Conservation (phyloP, 2,329 filamentous ascomycete species). For the Cladorrhinum sp. region DNA sequence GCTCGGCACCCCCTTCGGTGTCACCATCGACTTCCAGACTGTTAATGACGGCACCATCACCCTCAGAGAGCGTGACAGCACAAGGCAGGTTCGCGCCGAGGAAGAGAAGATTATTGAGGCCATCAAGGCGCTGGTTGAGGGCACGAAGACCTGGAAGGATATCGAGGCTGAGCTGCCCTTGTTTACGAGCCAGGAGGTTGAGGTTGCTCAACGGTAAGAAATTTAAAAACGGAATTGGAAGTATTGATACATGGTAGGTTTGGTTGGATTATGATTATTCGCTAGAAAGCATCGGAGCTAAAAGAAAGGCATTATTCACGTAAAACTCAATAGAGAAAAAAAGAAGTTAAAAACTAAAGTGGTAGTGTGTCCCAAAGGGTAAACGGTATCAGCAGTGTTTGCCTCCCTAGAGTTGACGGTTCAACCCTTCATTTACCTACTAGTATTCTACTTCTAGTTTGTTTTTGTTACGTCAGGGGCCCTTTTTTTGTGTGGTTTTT, state of each 20-base stretch:
- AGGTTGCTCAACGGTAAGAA: constrained; percentile 21
- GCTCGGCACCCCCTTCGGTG: constrained; percentile 87
- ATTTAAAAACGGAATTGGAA: background rate
- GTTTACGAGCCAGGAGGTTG: constrained; percentile 72
- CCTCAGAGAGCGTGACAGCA: constrained; percentile 85
- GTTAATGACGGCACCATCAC: constrained; percentile 84
- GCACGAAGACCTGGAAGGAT: constrained; percentile 61
- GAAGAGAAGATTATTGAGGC: constrained; percentile 77
- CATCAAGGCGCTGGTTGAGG: constrained; percentile 53
- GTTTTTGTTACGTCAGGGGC: background rate
- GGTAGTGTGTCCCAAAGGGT: background rate
- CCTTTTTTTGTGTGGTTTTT: background rate
- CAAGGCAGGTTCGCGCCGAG: constrained; percentile 81
- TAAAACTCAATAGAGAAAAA: background rate
- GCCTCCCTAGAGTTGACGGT: background rate
- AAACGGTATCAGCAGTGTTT: too few species aligned
- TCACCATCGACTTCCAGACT: constrained; percentile 95
- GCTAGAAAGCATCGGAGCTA: background rate
- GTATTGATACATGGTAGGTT: background rate
- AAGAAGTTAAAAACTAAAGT: background rate
- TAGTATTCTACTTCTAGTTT: background rate
- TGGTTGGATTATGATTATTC: background rate
- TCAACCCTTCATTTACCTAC: background rate
- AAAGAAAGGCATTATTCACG: background rate
- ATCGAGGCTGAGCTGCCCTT: constrained; percentile 74